These are phyloP conservation scores for Geranium rotundifolium DNA, from an alignment of 345 rosid genomes.

Conservation along the genomic window DNA sequence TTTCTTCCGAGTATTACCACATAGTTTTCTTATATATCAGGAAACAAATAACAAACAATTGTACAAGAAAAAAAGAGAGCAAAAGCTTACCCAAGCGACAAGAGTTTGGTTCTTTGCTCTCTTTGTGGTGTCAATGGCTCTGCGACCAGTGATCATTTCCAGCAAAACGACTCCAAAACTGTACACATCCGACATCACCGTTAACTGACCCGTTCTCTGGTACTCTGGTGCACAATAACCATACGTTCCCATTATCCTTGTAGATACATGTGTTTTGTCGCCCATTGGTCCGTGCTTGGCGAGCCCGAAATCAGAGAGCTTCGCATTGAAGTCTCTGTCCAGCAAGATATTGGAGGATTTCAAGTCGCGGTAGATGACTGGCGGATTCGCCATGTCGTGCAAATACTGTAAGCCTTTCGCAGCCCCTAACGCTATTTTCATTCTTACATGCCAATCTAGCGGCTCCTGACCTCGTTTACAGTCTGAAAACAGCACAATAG, in stretches of 20 bases:
- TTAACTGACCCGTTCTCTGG: conserved; percentile 78
- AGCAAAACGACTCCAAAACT: conserved; percentile 88
- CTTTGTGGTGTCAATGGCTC: conserved; percentile 62
- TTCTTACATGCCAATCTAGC: conserved; percentile 66
- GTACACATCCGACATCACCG: conserved; percentile 81
- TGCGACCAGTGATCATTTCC: conserved; percentile 77
- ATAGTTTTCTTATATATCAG: too few relatives aligned
- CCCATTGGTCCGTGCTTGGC: conserved; percentile 93
- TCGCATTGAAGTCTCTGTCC: conserved; percentile 49
- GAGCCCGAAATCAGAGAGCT: conserved; percentile 84
- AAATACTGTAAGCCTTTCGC: conserved; percentile 81
- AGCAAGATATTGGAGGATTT: conserved; percentile 87
- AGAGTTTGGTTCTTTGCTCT: conserved; percentile 56
- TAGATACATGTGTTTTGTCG: conserved; percentile 74
- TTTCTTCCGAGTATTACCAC: too few relatives aligned
- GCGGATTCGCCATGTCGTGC: conserved; percentile 85
- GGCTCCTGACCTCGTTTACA: conserved; percentile 43
- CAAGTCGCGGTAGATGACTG: conserved; percentile 79
- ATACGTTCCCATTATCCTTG: conserved; percentile 94
- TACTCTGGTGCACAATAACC: conserved; percentile 98
- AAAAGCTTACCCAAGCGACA: conserved; percentile 45
- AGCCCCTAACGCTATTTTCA: conserved; percentile 71
- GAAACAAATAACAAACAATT: too few relatives aligned
- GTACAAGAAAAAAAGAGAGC: too few relatives aligned
- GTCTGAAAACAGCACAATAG: conserved; percentile 28